These are phyloP conservation scores for Candida glucosophila DNA, from an alignment of 1,139 yeast genomes.

Conservation along the genomic window DNA sequence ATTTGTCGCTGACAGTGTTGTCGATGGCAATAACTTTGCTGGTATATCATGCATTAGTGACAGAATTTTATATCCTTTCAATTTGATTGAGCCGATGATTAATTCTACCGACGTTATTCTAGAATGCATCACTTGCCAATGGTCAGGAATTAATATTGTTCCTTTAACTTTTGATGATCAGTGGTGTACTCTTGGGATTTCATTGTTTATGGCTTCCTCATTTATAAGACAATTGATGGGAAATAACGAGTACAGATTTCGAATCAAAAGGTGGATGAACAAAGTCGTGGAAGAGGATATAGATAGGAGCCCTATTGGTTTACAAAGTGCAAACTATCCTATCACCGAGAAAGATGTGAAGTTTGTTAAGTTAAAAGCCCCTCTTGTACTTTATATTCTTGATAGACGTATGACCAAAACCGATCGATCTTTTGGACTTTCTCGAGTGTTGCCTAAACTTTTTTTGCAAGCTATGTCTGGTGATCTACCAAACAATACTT, in stretches of 20 bases:
- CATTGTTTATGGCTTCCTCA: constrained; percentile 74
- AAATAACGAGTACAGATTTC: constrained; percentile 66
- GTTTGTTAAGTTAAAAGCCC: constrained; percentile 72
- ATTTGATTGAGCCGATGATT: constrained; percentile 73
- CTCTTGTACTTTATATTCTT: constrained; percentile 72
- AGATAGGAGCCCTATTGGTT: constrained; percentile 75
- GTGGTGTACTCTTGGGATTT: constrained; percentile 90
- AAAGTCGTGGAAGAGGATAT: constrained; percentile 64
- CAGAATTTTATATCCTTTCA: constrained; percentile 63
- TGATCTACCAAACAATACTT: constrained; percentile 69
- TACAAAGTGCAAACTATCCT: constrained; percentile 60
- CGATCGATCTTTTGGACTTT: constrained; percentile 85
- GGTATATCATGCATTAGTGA: constrained; percentile 68
- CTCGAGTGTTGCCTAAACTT: constrained; percentile 84
- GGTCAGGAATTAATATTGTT: constrained; percentile 90
- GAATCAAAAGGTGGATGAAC: constrained; percentile 58
- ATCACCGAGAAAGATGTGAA: constrained; percentile 51
- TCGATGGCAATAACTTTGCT: constrained; percentile 54
- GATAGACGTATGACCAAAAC: constrained; percentile 94
- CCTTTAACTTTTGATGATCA: constrained; percentile 74
- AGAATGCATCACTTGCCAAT: constrained; percentile 72
- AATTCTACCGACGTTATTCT: constrained; percentile 60
- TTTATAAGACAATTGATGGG: constrained; percentile 73
- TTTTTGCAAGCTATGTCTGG: constrained; percentile 95
- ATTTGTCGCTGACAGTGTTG: constrained; percentile 56